Base-by-base conservation (phyloP, 2,329 filamentous ascomycete species). In the Ceratocystis eucalypticola region DNA sequence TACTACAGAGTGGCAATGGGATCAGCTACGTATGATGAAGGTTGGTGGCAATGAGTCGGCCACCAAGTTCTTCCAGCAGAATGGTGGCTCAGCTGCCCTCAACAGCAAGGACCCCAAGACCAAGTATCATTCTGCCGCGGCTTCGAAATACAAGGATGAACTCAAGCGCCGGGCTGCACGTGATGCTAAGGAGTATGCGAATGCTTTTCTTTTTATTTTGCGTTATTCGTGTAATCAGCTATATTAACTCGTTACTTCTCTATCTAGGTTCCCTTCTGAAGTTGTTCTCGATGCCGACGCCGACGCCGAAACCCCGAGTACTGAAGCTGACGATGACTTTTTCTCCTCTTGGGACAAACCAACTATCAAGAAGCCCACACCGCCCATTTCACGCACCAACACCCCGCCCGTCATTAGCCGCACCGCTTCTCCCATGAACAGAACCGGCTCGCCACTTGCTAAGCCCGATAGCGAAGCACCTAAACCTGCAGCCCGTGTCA, bases 311-410 rank as follows among this genome's bases (percentile, higher is more conserved):
- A 95, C 91, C 10, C 89, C 92, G n/a, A 83, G 88, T 59, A 88
- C 86, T 70, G 91, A 96, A 71, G 81, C 84, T 25, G 86, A 88
- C 22, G 92, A 96, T 73, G 94, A 97, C 75, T 99, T 99, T 81
- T 99, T 99, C 78, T 96, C 93, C 8, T 96, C 91, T 0, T 99
- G 93, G 94, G 94, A 97, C 74, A 96, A 97, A 79, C 94, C 94
- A 25, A 84, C 91, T 3, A 95, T 99, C 78, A 99, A 97, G 82
- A 87, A 91, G 71, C 93, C 93, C 45, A 96, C 91, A 70, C 96
- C 96, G 70, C 93, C 94, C 17, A 84, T 94, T 55, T 96, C 93
- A 46, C 88, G 94, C 73, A 94, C 90, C 55, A 87, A 85, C 64
- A 97, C 94, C 2, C 93, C 93, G 15, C 87, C 89, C 2, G 84